Evolutionary conservation across 1,139 yeast genomes (phyloP), one percentile per base, ranked within the genome.

Genomic region (Saccharomyces hybrid): DNA sequence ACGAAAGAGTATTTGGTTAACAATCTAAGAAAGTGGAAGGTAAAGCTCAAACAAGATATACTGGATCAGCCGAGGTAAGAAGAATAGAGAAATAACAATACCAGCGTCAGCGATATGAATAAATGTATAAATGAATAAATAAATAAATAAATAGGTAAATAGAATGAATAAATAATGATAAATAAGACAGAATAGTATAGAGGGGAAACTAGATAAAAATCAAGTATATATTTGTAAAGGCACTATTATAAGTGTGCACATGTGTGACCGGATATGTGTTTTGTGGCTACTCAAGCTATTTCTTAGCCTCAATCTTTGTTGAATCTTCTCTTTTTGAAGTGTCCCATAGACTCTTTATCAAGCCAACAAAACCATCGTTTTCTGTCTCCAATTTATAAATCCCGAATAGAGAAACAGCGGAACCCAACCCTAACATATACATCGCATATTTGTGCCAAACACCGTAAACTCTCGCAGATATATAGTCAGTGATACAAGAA

Each of bases 401-500:
- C 62, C 95, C 95, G 64, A 83, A 81, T 51, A 79, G 80, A 9
- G 86, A 81, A 49, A 84, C 71, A 31, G 76, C 71, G 5, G 89
- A 76, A 54, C 95, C 95, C 14, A 83, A 72, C 32, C 82, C 74
- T 69, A 87, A 77, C 62, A 85, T 69, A 65, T 79, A 78, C 75
- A 79, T 74, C 58, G 90, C 90, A 60, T 75, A 75, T 61, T 76
- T 76, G 72, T 85, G 84, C 77, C 79, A 81, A 42, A 76, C 70
- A 47, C 93, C 93, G 66, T 83, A 87, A 19, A 83, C 87, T 74
- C 95, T 78, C 60, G 75, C 70, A 47, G 90, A 90, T 55, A 87
- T 83, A 73, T 87, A 87, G 72, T 87, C 95, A 57, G 81, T 82
- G 62, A 87, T 86, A 77, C 95, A 86, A 50, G 88, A 75, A 71